Conservation (phyloP, 495 filamentous ascomycete species). For the Neurospora sp. region DNA sequence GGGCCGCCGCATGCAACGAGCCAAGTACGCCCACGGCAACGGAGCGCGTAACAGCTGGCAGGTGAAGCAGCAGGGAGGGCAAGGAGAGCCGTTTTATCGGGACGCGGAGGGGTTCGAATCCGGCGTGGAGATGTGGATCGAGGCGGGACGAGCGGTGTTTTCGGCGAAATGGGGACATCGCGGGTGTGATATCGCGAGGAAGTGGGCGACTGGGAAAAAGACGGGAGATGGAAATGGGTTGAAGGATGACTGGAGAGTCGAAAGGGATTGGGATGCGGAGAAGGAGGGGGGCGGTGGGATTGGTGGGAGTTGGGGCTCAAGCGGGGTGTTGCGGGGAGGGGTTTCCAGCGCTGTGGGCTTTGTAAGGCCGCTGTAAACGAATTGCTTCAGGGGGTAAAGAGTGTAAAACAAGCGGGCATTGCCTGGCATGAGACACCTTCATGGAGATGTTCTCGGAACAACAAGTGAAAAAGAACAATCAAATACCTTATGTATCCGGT, state of each 20-base stretch:
- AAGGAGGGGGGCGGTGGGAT: conserved; percentile 7
- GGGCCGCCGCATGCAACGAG: conserved; percentile 24
- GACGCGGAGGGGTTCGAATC: conserved; percentile 43
- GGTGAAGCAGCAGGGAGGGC: conserved; percentile 38
- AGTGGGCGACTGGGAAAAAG: neutral
- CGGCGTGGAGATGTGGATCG: conserved; percentile 37
- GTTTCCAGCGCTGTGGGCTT: neutral
- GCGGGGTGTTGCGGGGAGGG: neutral
- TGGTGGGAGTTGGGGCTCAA: neutral
- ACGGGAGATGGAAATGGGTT: conserved; percentile 6
- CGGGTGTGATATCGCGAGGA: conserved; percentile 14
- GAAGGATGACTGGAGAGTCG: conserved; percentile 27
- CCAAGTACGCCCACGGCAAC: conserved; percentile 19
- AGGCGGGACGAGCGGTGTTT: conserved; percentile 40
- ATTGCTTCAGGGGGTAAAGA: neutral
- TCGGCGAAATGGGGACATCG: conserved; percentile 46
- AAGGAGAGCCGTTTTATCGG: conserved; percentile 48
- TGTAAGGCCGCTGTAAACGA: neutral
- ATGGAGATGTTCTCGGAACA: too few relatives aligned
- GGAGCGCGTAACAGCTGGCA: conserved; percentile 43
- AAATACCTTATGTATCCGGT: too few relatives aligned
- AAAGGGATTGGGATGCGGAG: conserved; percentile 26
- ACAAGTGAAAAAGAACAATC: too few relatives aligned
- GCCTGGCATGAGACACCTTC: too few relatives aligned
- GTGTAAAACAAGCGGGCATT: too few relatives aligned